phyloP scores from a whole-genome alignment of 1,139 yeast species.

The Eremothecium coryli region DNA sequence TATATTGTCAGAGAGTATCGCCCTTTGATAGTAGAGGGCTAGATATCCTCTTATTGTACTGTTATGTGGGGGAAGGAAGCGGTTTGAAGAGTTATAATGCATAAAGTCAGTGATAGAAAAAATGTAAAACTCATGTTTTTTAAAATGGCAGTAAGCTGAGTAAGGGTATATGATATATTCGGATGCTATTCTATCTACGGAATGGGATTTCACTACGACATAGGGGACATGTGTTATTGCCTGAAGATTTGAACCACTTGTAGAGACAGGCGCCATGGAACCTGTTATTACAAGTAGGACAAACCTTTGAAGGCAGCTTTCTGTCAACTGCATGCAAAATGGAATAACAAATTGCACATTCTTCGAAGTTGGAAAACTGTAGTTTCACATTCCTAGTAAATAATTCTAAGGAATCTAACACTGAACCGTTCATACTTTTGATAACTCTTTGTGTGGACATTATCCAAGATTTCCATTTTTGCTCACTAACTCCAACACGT shows the following conservation, averaged over 20 bases:
- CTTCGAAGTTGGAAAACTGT: slow-evolving; percentile 88
- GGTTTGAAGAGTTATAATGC: too few species aligned
- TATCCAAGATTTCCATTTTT: slow-evolving; percentile 93
- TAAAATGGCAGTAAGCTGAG: too few species aligned
- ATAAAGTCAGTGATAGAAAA: too few species aligned
- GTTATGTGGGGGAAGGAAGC: too few species aligned
- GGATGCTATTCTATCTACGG: too few species aligned
- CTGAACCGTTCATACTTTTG: slow-evolving; percentile 64
- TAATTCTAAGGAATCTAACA: slow-evolving; percentile 71
- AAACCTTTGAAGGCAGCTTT: slow-evolving; percentile 78
- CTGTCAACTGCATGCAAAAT: slow-evolving; percentile 78
- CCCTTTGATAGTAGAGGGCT: too few species aligned
- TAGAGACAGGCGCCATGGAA: slow-evolving; percentile 96
- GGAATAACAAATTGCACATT: slow-evolving; percentile 93
- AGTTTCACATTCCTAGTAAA: slow-evolving; percentile 72
- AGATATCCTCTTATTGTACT: too few species aligned
- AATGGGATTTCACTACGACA: slow-evolving; percentile 75
- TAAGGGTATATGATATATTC: too few species aligned
- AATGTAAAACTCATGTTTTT: too few species aligned
- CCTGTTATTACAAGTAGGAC: slow-evolving; percentile 85
- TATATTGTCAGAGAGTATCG: too few species aligned
- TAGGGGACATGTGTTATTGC: slow-evolving; percentile 84
- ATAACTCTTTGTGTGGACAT: slow-evolving; percentile 79
- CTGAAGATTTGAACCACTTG: slow-evolving; percentile 95
- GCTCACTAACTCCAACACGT: slow-evolving; percentile 82